Evolutionary conservation across 352 stramenopile genomes (phyloP).

Genomic region (Chrysophaeum taylorii): DNA sequence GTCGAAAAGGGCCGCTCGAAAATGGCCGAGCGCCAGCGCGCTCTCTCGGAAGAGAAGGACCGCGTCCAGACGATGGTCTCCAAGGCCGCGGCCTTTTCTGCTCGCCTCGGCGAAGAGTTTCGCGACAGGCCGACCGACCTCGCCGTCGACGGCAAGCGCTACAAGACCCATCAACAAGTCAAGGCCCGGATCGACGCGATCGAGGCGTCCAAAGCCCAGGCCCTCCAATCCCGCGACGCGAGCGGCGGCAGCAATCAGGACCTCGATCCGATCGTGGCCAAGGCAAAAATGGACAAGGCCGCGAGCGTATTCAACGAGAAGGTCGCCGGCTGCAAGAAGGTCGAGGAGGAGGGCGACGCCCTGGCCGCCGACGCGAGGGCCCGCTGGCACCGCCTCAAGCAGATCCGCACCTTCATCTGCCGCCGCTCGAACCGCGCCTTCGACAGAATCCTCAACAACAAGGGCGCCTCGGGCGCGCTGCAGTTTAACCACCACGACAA

Average conservation of each 20-base stretch:
- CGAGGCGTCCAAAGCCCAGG: conserved; percentile 20
- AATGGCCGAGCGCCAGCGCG: no score
- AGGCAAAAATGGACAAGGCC: conserved; percentile 10
- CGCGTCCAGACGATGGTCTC: conserved; percentile 35
- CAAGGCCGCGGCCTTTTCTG: conserved; percentile 5
- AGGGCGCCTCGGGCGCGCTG: conserved; percentile 42
- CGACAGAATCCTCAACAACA: conserved; percentile 50
- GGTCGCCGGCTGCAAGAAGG: conserved; percentile 15
- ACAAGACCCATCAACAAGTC: neutral
- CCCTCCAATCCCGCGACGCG: neutral
- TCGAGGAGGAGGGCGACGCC: neutral
- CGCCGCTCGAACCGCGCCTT: conserved; percentile 26
- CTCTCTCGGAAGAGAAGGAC: conserved; percentile 41
- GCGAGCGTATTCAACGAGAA: conserved; percentile 8
- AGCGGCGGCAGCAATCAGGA: no score
- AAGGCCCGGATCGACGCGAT: conserved; percentile 36
- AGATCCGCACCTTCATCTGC: conserved; percentile 40
- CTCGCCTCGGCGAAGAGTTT: no score
- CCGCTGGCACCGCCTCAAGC: conserved; percentile 28
- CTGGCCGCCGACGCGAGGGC: neutral
- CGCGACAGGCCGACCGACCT: no score
- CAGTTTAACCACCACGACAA: conserved; percentile 47
- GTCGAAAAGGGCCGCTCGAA: conserved; percentile 42
- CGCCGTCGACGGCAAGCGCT: neutral
- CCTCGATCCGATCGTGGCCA: conserved; percentile 13